These are phyloP conservation scores for Heterobasidion annosum DNA, from an alignment of 1,284 basidiomycete genomes.

Conservation along the genomic window DNA sequence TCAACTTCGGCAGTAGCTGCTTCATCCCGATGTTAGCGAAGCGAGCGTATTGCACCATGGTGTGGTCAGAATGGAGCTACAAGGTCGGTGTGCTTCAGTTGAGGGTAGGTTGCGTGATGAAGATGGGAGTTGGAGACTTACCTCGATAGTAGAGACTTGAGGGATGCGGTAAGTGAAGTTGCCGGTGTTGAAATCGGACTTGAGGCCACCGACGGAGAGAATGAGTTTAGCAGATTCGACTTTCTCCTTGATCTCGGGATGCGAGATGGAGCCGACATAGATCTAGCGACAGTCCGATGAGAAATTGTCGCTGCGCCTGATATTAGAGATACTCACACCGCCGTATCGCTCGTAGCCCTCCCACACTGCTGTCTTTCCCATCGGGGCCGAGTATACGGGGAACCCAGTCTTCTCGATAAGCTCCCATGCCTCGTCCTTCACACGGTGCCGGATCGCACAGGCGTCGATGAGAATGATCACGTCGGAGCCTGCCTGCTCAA, in stretches of 20 bases:
- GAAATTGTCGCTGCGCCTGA: not conserved
- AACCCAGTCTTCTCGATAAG: conserved; percentile 66
- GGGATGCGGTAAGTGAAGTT: conserved; percentile 74
- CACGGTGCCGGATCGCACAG: conserved; percentile 77
- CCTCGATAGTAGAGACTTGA: conserved; percentile 52
- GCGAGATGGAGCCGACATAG: conserved; percentile 76
- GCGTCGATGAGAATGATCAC: conserved; percentile 84
- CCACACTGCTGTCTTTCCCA: conserved; percentile 82
- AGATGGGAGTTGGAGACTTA: conserved; percentile 17
- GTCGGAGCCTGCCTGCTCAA: conserved; percentile 53
- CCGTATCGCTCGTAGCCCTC: conserved; percentile 84
- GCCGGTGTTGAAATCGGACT: conserved; percentile 89
- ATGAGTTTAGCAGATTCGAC: conserved; percentile 83
- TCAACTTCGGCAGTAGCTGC: conserved; percentile 58
- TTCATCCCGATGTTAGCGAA: conserved; percentile 69
- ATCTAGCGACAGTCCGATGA: conserved; percentile 34
- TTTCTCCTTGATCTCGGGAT: conserved; percentile 61
- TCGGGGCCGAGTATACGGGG: conserved; percentile 76
- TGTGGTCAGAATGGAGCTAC: conserved; percentile 80
- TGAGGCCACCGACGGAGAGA: conserved; percentile 73
- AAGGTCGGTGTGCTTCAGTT: not conserved
- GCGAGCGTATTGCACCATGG: conserved; percentile 54
- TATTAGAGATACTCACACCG: conserved; percentile 49
- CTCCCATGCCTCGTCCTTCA: conserved; percentile 58
- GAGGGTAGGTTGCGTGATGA: not conserved